Percentiles rank a stretch among this genome's conserved stretches.
phyloP scores from a whole-genome alignment of 2,329 filamentous ascomycete species.

The Curvularia lunata region DNA sequence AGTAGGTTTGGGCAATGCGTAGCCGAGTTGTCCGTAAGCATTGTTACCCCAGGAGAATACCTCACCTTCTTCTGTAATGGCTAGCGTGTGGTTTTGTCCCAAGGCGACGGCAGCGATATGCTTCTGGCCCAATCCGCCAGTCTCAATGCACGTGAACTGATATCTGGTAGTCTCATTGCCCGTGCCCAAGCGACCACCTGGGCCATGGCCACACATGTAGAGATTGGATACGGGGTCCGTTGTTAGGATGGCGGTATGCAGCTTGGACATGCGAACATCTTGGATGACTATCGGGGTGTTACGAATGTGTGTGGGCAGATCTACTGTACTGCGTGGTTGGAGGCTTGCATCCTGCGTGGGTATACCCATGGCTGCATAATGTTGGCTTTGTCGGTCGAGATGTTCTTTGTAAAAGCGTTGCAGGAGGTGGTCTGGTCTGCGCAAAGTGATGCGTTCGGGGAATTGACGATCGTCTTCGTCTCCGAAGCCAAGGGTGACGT shows the following conservation, averaged over 20 bases:
- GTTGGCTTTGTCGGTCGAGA: conserved; percentile 55
- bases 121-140: conserved; percentile 73
- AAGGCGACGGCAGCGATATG: conserved; percentile 79
- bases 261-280: conserved; percentile 85
- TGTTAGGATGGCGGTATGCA: conserved; percentile 89
- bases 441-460: conserved; percentile 80
- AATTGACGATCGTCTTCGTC: conserved; percentile 94
- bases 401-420: conserved; percentile 75
- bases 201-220: conserved; percentile 90
- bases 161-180: conserved; percentile 92
- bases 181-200: conserved; percentile 84
- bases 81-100: conserved; percentile 90
- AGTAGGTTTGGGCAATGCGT: conserved; percentile 70
- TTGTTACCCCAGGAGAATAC: conserved; percentile 96
- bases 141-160: conserved; percentile 80
- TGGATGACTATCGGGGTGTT: conserved; percentile 76
- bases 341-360: conserved; percentile 28
- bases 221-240: conserved; percentile 87
- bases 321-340: conserved; percentile 52
- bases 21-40: conserved; percentile 83
- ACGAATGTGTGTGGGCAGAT: conserved; percentile 75
- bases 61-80: conserved; percentile 83
- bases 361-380: conserved; percentile 48
- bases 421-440: conserved; percentile 78
- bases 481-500: conserved; percentile 89